Evolutionary conservation across 805 yeast genomes (phyloP).

Genomic region (Candida nitratophila): DNA sequence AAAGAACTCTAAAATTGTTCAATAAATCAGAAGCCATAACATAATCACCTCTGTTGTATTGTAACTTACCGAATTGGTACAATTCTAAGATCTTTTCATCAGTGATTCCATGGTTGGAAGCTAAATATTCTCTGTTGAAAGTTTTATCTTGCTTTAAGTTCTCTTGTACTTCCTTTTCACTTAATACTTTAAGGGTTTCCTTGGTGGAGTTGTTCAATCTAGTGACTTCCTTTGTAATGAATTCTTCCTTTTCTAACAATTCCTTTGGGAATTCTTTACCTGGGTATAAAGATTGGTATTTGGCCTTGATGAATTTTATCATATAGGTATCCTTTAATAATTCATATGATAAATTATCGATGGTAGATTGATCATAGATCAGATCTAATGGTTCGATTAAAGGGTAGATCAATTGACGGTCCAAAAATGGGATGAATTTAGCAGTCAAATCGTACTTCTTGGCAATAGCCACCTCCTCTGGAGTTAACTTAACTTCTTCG

Average conservation of each 20-base stretch:
- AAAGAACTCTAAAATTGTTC: constrained; percentile 48
- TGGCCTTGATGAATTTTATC: constrained; percentile 41
- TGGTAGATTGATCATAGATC: constrained; percentile 36
- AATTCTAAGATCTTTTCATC: constrained; percentile 43
- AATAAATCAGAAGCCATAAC: constrained; percentile 51
- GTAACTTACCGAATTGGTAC: constrained; percentile 54
- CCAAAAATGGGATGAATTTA: constrained; percentile 50
- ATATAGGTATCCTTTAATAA: constrained; percentile 51
- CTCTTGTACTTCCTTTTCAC: constrained; percentile 43
- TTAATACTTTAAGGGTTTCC: constrained; percentile 37
- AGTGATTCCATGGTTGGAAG: constrained; percentile 36
- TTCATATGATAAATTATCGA: constrained; percentile 42
- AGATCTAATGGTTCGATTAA: constrained; percentile 40
- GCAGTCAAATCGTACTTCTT: constrained; percentile 47
- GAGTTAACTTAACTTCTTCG: constrained; percentile 5
- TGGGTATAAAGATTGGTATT: constrained; percentile 35
- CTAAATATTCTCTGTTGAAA: constrained; percentile 41
- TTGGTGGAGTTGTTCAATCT: constrained; percentile 35
- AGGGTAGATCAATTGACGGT: constrained; percentile 52
- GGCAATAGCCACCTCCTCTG: constrained; percentile 33
- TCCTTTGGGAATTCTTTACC: constrained; percentile 34
- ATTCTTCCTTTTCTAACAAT: constrained; percentile 30
- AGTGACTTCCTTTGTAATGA: constrained; percentile 30
- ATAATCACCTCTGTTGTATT: constrained; percentile 59
- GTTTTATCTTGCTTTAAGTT: constrained; percentile 48